A percentile compares a stretch with the other conserved stretches of the same genome.
phyloP scores from a whole-genome alignment of 2,329 filamentous ascomycete genomes.

The Tolypocladium guangdongense region DNA sequence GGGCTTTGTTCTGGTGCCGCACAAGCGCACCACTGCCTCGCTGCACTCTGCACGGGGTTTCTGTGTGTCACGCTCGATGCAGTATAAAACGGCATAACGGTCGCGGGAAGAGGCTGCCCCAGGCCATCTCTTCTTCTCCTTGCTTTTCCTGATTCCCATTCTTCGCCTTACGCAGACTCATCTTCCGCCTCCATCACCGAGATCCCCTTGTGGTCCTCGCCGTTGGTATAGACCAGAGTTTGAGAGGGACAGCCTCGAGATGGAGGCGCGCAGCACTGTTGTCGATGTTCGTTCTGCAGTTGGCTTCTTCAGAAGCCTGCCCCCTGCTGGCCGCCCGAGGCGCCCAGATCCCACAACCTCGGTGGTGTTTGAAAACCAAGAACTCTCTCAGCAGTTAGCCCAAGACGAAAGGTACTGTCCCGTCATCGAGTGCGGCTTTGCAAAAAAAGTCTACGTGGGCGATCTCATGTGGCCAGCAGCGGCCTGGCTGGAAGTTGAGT shows the following conservation, averaged over 20 bases:
- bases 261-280: background rate
- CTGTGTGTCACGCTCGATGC: background rate
- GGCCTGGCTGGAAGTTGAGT: background rate
- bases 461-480: background rate
- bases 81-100: background rate
- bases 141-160: background rate
- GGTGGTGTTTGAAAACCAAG: background rate
- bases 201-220: background rate
- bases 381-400: background rate
- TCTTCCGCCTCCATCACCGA: background rate
- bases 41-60: background rate
- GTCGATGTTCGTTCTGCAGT: background rate
- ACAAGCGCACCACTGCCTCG: background rate
- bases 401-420: background rate
- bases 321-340: background rate
- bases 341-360: background rate
- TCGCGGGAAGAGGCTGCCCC: background rate
- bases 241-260: background rate
- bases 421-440: background rate
- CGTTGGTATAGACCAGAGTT: background rate
- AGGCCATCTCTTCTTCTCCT: background rate
- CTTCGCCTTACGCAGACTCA: background rate
- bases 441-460: background rate
- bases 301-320: background rate
- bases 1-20: background rate